Percentiles rank a stretch among this genome's conserved stretches.
Conservation (phyloP, 73 alveolate genomes). For the Breviolum minutum region DNA sequence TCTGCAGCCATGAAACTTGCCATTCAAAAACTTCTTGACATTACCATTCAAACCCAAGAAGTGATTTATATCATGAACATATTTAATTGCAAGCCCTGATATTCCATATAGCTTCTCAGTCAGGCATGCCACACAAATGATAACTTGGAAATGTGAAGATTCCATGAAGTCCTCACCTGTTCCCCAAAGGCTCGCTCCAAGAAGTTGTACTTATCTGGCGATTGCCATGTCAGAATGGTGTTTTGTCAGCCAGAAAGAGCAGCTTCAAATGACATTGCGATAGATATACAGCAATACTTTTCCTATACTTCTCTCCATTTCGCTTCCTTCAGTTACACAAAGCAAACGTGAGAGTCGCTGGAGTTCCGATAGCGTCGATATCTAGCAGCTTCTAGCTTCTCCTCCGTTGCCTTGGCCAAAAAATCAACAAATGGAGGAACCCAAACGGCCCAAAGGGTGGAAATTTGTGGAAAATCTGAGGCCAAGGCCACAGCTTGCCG, state of each 20-base stretch:
- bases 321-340: neutral
- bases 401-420: conserved; percentile 45
- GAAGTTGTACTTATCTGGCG: conserved; percentile 82
- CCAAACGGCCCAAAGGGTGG: neutral
- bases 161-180: conserved; percentile 40
- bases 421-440: neutral
- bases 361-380: conserved; percentile 65
- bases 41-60: too few species aligned
- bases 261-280: too few species aligned
- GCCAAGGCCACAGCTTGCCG: conserved; percentile 50
- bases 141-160: neutral
- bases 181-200: conserved; percentile 86
- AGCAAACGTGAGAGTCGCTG: neutral
- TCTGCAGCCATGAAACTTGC: neutral
- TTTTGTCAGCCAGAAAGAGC: neutral
- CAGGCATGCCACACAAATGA: neutral
- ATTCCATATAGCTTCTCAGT: too few species aligned
- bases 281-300: neutral
- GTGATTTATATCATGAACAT: too few species aligned
- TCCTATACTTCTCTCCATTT: too few species aligned
- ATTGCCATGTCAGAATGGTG: neutral
- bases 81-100: too few species aligned
- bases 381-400: conserved; percentile 91
- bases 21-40: too few species aligned
- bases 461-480: neutral